Percentiles rank a stretch among this genome's conserved stretches.
phyloP scores from a whole-genome alignment of 2,329 filamentous ascomycete species.

The Byssoonygena ceratinophila region DNA sequence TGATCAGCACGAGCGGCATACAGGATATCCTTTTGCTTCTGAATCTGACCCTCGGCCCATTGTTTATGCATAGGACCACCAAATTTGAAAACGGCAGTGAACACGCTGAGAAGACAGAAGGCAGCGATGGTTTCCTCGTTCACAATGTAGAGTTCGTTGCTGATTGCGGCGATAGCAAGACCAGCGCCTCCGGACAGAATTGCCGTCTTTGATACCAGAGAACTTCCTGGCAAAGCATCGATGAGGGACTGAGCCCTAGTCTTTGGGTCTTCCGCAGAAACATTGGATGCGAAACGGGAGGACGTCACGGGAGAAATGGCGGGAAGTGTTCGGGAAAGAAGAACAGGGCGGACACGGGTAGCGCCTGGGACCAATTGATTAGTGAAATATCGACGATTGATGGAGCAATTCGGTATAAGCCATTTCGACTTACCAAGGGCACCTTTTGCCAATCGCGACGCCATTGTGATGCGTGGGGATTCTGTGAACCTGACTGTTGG shows the following conservation, averaged over 20 bases:
- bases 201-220: constrained; percentile 86
- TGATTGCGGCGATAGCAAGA: constrained; percentile 86
- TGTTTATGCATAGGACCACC: constrained; percentile 83
- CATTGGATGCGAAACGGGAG: constrained; percentile 61
- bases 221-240: constrained; percentile 85
- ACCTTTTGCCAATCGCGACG: constrained; percentile 92
- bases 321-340: constrained; percentile 65
- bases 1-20: constrained; percentile 91
- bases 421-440: constrained; percentile 66
- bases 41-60: constrained; percentile 80
- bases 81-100: constrained; percentile 84
- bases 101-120: constrained; percentile 85
- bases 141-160: constrained; percentile 98
- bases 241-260: constrained; percentile 94
- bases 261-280: constrained; percentile 81
- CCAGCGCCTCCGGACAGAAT: constrained; percentile 89
- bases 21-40: constrained; percentile 90
- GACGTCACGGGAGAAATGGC: constrained; percentile 60
- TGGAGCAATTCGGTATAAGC: neutral
- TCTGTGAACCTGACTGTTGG: constrained; percentile 27
- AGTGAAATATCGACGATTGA: neutral
- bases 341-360: constrained; percentile 74
- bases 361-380: constrained; percentile 54
- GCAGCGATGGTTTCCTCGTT: constrained; percentile 97
- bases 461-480: constrained; percentile 61